Conservation (phyloP, 2,329 filamentous ascomycete genomes). For the Beauveria bassiana region DNA sequence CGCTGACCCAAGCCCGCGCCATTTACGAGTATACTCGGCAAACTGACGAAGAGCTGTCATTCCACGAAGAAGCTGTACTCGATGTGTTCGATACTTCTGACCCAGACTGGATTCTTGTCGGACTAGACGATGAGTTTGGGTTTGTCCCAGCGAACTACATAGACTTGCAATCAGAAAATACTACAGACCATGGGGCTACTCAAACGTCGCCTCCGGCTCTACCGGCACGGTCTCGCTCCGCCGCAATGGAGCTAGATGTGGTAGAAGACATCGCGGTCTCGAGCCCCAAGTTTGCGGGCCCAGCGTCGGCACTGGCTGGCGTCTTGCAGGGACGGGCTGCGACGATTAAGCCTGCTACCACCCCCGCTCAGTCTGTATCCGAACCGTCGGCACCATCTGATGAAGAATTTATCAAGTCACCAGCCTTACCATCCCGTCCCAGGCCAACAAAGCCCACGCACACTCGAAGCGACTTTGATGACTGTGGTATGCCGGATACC, state of each 20-base stretch:
- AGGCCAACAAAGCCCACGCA: conserved; percentile 14
- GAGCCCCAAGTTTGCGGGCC: conserved; percentile 28
- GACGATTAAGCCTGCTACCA: conserved; percentile 1
- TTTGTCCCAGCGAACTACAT: conserved; percentile 97
- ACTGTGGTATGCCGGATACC: conserved; percentile 28
- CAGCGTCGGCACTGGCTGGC: conserved; percentile 47
- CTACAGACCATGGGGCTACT: conserved; percentile 33
- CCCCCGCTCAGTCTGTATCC: neutral
- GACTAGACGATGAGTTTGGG: conserved; percentile 75
- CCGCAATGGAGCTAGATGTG: conserved; percentile 26
- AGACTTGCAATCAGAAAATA: conserved; percentile 51
- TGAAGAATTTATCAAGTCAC: conserved; percentile 25
- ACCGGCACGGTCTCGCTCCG: conserved; percentile 32
- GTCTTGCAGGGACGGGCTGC: conserved; percentile 43
- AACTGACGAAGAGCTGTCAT: conserved; percentile 95
- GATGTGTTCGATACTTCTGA: conserved; percentile 85
- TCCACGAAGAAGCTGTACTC: conserved; percentile 77
- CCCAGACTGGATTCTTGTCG: conserved; percentile 93
- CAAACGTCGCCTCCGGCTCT: conserved; percentile 32
- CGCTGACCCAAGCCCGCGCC: conserved; percentile 68
- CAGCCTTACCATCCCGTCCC: conserved; percentile 32
- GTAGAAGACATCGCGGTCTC: conserved; percentile 19
- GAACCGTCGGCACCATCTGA: conserved; percentile 16
- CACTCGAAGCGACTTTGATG: conserved; percentile 17
- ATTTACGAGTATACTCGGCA: conserved; percentile 97